These are phyloP conservation scores for Claviceps cyperi DNA, from an alignment of 2,329 filamentous ascomycete genomes.

Conservation along the genomic window DNA sequence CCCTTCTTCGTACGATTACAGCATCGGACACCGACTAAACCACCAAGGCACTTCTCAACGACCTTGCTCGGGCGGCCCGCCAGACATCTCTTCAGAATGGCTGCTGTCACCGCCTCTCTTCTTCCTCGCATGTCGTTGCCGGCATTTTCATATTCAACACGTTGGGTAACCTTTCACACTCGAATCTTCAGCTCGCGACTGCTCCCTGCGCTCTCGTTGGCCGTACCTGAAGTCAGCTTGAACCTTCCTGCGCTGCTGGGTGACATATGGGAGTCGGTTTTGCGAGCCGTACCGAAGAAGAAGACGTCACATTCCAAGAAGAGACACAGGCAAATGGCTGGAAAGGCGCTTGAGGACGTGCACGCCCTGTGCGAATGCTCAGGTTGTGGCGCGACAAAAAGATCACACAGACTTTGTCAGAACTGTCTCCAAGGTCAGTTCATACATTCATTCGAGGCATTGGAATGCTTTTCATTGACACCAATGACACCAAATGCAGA, in stretches of 20 bases:
- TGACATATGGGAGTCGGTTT: constrained; percentile 82
- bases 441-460: background rate
- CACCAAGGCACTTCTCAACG: background rate
- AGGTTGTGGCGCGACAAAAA: constrained; percentile 75
- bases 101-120: constrained; percentile 27
- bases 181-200: constrained; percentile 31
- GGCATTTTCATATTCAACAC: constrained; percentile 25
- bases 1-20: background rate
- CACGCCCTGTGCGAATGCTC: constrained; percentile 79
- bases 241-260: constrained; percentile 47
- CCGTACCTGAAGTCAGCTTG: constrained; percentile 45
- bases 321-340: constrained; percentile 83
- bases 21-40: background rate
- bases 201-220: constrained; percentile 39
- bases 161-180: constrained; percentile 29
- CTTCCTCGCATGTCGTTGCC: constrained; percentile 38
- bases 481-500: constrained; percentile 17
- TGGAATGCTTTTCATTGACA: background rate
- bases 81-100: background rate
- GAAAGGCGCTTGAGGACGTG: constrained; percentile 86
- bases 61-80: background rate
- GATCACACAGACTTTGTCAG: constrained; percentile 76
- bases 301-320: constrained; percentile 97
- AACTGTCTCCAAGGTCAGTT: constrained; percentile 69
- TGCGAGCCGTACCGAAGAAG: constrained; percentile 93